Conservation (phyloP, 2,329 filamentous ascomycete genomes). For the Neonectria faginata region DNA sequence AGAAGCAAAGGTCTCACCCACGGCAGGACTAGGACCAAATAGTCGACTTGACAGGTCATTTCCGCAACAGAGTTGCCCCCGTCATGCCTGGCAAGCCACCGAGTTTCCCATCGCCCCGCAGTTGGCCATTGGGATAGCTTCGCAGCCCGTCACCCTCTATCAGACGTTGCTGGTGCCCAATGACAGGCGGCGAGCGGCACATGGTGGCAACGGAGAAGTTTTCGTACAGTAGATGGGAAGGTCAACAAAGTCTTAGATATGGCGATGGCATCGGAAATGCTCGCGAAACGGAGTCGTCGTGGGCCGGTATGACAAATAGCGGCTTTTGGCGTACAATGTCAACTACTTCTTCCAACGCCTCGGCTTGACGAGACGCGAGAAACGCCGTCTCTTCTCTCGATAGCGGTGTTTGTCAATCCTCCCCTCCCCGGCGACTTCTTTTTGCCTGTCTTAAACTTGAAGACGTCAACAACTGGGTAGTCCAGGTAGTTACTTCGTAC, state of each 20-base stretch:
- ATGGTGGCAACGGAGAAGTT: neutral
- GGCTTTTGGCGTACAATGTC: too few species aligned
- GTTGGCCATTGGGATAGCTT: neutral
- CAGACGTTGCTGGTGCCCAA: neutral
- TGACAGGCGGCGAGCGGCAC: neutral
- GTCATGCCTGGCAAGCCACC: conserved; percentile 11
- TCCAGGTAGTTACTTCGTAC: too few species aligned
- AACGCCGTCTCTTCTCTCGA: conserved; percentile 2
- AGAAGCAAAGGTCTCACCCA: conserved; percentile 19
- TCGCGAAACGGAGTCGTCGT: conserved; percentile 14
- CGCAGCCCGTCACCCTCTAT: neutral
- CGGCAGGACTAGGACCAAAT: conserved; percentile 12
- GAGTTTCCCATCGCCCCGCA: neutral
- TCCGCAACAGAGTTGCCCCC: conserved; percentile 1
- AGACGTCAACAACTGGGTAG: too few species aligned
- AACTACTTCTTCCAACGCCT: too few species aligned
- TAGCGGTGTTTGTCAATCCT: neutral
- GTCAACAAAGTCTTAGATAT: neutral
- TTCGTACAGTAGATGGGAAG: too few species aligned
- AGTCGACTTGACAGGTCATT: conserved; percentile 31
- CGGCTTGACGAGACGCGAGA: too few species aligned
- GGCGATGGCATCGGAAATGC: conserved; percentile 22
- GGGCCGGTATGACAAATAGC: neutral
- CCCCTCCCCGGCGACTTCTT: too few species aligned
- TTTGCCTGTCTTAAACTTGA: too few species aligned